phyloP scores from a whole-genome alignment of 1,284 basidiomycete genomes.

The Malassezia slooffiae region DNA sequence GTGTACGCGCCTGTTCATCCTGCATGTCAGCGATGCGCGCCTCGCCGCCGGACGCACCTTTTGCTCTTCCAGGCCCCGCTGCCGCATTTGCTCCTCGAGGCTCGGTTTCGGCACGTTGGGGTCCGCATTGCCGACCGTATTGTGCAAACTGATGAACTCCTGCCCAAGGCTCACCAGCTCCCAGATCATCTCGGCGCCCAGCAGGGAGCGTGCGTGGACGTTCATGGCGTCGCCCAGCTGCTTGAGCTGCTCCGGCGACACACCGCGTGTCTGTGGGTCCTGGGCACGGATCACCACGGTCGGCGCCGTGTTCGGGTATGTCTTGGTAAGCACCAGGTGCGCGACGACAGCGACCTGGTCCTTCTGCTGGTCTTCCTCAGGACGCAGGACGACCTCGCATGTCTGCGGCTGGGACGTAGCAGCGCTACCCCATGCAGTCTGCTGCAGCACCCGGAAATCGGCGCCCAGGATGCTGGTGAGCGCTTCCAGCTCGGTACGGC shows the following conservation, averaged over 20 bases:
- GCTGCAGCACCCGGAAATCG: slow-evolving; percentile 25
- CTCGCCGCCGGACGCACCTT: no score
- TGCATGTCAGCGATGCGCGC: no score
- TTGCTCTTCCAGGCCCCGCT: slow-evolving; percentile 28
- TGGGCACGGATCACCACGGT: slow-evolving; percentile 24
- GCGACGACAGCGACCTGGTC: slow-evolving; percentile 24
- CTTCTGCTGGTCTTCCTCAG: slow-evolving; percentile 32
- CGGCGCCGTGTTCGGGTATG: slow-evolving; percentile 30
- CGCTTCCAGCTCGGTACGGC: slow-evolving; percentile 35
- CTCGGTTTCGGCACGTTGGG: slow-evolving; percentile 23
- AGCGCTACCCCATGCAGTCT: slow-evolving; percentile 28
- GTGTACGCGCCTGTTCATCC: slow-evolving; percentile 3
- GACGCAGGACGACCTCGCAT: slow-evolving; percentile 30
- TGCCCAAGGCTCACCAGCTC: slow-evolving; percentile 38
- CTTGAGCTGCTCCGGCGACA: slow-evolving; percentile 18
- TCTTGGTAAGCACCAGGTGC: slow-evolving; percentile 29
- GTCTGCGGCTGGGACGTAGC: slow-evolving; percentile 20
- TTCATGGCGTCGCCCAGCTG: slow-evolving; percentile 23
- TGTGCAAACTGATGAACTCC: slow-evolving; percentile 35
- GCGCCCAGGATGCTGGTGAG: slow-evolving; percentile 32
- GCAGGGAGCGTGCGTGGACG: slow-evolving; percentile 24
- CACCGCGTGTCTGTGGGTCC: slow-evolving; percentile 22
- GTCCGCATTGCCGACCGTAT: slow-evolving; percentile 17
- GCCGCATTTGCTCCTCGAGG: slow-evolving; percentile 39
- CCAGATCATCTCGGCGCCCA: slow-evolving; percentile 47